A percentile compares a stretch with the other conserved stretches of the same genome.
Conservation (phyloP, 1,139 yeast genomes). For the Eremothecium gossypii region DNA sequence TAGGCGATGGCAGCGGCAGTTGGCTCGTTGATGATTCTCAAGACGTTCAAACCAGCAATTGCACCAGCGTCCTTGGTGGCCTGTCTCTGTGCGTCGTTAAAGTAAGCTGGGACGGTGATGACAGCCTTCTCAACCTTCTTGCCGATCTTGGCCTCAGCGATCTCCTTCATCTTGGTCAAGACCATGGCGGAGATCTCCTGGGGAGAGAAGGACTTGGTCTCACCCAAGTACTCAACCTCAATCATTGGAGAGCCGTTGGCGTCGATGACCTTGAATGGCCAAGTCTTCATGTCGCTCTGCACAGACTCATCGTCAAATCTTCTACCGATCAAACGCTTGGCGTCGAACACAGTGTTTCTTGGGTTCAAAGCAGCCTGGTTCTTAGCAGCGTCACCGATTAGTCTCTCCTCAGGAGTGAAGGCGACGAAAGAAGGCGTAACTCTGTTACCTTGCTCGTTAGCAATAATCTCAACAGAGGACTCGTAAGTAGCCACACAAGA, state of each 20-base stretch:
- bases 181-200: slow-evolving; percentile 97
- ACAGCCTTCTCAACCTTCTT: slow-evolving; percentile 91
- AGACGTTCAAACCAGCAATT: slow-evolving; percentile 92
- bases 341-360: slow-evolving; percentile 91
- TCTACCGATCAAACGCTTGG: slow-evolving; percentile 97
- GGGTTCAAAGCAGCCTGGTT: slow-evolving; percentile 98
- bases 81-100: slow-evolving; percentile 96
- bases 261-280: slow-evolving; percentile 88
- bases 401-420: slow-evolving; percentile 93
- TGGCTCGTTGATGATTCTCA: slow-evolving; percentile 96
- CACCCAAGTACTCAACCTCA: slow-evolving; percentile 89
- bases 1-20: slow-evolving; percentile 98
- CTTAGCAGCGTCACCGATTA: slow-evolving; percentile 98
- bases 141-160: slow-evolving; percentile 93
- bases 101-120: slow-evolving; percentile 93
- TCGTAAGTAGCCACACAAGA: slow-evolving; percentile 94
- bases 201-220: slow-evolving; percentile 88
- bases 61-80: slow-evolving; percentile 99
- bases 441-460: slow-evolving; percentile 99
- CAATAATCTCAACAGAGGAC: slow-evolving; percentile 88
- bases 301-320: slow-evolving; percentile 84
- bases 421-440: slow-evolving; percentile 98
- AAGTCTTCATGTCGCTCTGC: slow-evolving; percentile 85
- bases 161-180: slow-evolving; percentile 95
- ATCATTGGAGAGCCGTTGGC: slow-evolving; percentile 80